These are phyloP conservation scores for Hygrocybe punicea DNA, from an alignment of 768 basidiomycete species.

Conservation along the genomic window DNA sequence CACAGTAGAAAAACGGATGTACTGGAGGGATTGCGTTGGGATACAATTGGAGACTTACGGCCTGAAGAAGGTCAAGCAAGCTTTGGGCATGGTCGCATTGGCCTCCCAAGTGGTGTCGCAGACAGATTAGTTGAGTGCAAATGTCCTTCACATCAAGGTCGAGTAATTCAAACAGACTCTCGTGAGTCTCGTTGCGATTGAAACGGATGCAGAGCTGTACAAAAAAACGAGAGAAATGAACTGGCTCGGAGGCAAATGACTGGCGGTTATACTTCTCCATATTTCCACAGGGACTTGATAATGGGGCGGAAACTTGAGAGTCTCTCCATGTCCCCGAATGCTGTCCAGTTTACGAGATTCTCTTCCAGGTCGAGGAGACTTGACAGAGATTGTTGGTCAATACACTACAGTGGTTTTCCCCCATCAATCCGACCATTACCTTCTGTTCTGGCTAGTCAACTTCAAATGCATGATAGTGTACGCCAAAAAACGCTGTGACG, in stretches of 20 bases:
- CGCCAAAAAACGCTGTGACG: background rate
- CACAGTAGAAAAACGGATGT: background rate
- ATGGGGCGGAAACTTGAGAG: background rate
- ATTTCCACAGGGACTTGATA: background rate
- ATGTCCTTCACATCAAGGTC: background rate
- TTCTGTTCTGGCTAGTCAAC: background rate
- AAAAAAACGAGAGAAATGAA: background rate
- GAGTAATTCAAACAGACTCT: background rate
- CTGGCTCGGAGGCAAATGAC: background rate
- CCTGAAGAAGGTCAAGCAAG: conserved; percentile 1
- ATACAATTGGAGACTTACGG: background rate
- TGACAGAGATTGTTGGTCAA: background rate
- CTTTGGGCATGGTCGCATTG: background rate
- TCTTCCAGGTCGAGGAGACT: background rate
- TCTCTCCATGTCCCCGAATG: background rate
- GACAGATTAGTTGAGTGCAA: background rate
- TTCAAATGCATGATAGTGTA: background rate
- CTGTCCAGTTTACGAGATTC: background rate
- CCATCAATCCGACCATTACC: background rate
- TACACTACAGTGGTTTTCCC: background rate
- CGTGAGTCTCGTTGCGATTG: background rate
- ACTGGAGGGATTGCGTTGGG: background rate
- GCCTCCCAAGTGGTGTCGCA: background rate
- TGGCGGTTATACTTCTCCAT: background rate
- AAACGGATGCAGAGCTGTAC: background rate